These are phyloP conservation scores for Cornus florida DNA, from an alignment of 148 eudicot genomes.

Conservation along the genomic window DNA sequence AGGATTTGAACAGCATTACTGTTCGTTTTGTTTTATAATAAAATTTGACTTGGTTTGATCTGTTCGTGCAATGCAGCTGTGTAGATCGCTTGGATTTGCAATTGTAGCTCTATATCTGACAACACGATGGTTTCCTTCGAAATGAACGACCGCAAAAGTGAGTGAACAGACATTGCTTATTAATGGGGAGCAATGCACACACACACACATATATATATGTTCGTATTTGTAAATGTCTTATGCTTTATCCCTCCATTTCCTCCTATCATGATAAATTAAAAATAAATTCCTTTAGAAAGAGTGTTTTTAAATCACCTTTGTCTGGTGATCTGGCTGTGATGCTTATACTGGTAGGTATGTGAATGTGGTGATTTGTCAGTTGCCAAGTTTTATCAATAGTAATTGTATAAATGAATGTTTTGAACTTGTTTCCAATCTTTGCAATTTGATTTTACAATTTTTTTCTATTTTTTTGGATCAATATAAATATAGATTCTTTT, in stretches of 20 bases:
- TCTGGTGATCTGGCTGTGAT: background rate
- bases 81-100: constrained; percentile 4
- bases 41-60: background rate
- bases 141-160: constrained; percentile 67
- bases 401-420: too few relatives aligned
- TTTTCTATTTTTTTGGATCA: too few relatives aligned
- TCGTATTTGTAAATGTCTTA: background rate
- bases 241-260: too few relatives aligned
- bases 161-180: constrained; percentile 23
- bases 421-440: too few relatives aligned
- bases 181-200: too few relatives aligned
- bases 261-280: too few relatives aligned
- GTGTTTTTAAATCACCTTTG: background rate
- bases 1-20: background rate
- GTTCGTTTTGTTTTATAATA: background rate
- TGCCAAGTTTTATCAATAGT: too few relatives aligned
- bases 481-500: too few relatives aligned
- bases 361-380: too few relatives aligned
- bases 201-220: too few relatives aligned
- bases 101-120: constrained; percentile 3
- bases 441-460: too few relatives aligned
- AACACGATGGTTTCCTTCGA: constrained; percentile 57
- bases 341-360: background rate
- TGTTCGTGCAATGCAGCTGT: background rate
- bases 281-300: too few relatives aligned